Conservation (phyloP, 139 green algal species). For the Edaphochlamys debaryana region DNA sequence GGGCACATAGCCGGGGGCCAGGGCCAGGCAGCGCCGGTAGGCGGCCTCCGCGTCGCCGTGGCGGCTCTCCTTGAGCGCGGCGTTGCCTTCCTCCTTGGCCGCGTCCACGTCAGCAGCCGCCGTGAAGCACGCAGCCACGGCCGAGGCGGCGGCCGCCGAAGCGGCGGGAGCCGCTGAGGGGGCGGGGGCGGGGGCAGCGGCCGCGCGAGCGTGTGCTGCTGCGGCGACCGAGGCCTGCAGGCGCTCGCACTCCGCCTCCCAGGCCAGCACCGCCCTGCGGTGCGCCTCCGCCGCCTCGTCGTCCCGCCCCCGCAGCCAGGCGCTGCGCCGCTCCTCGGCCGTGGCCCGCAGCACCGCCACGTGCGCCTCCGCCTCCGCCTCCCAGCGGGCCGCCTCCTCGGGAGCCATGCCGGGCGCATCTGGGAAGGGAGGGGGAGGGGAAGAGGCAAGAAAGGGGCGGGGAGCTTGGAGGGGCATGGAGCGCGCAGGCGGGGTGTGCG, state of each 20-base stretch:
- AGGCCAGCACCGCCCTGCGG: conserved; percentile 6
- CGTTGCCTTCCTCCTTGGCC: conserved; percentile 28
- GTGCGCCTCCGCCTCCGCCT: not conserved
- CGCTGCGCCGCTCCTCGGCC: not conserved
- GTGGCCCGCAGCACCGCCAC: not conserved
- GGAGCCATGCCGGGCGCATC: not conserved
- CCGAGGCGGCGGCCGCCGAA: not conserved
- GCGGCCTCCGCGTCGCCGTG: not conserved
- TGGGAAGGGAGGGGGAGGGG: too few species aligned
- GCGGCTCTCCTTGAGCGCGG: not conserved
- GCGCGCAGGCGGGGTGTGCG: too few species aligned
- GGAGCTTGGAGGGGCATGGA: too few species aligned
- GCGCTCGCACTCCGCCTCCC: conserved; percentile 22
- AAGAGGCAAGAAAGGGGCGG: too few species aligned
- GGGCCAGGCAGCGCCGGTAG: not conserved
- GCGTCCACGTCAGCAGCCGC: not conserved
- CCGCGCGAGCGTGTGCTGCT: not conserved
- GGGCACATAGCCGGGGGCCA: not conserved
- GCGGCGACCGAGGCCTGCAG: conserved; percentile 1
- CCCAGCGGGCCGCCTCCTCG: not conserved
- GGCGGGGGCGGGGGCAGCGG: not conserved
- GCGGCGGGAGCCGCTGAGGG: not conserved
- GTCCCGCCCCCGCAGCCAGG: conserved; percentile 11
- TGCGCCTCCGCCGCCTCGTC: not conserved
- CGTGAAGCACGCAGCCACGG: not conserved